A percentile compares a stretch with the other conserved stretches of the same genome.
Evolutionary conservation across 2,329 filamentous ascomycete species (phyloP).

Genomic region (Ophiocordyceps polyrhachis-furcata): DNA sequence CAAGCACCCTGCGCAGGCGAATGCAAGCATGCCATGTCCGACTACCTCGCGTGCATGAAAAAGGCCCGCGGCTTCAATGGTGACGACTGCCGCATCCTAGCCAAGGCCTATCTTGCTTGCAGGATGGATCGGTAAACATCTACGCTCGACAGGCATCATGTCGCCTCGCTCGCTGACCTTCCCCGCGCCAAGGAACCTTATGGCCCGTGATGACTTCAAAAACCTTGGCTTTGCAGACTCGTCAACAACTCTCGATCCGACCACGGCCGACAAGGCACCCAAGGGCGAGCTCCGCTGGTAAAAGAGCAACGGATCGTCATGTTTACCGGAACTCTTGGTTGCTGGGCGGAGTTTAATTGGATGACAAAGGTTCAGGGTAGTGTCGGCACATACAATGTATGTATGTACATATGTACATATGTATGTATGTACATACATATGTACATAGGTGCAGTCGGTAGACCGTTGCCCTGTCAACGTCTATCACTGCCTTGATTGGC

Average conservation of each 20-base stretch:
- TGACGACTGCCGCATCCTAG: conserved; percentile 63
- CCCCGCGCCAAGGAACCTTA: conserved; percentile 50
- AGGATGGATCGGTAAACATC: conserved; percentile 73
- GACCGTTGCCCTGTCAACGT: conserved; percentile 9
- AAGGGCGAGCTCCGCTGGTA: conserved; percentile 21
- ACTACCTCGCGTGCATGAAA: conserved; percentile 77
- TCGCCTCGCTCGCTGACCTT: neutral
- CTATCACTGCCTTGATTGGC: conserved; percentile 1
- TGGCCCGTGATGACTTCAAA: conserved; percentile 89
- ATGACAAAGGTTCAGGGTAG: neutral
- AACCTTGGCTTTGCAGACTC: conserved; percentile 56
- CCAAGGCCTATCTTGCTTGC: conserved; percentile 77
- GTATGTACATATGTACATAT: no score
- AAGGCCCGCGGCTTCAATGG: conserved; percentile 70
- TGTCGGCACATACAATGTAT: no score
- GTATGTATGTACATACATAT: no score
- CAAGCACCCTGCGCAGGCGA: conserved; percentile 39
- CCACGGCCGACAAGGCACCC: conserved; percentile 13
- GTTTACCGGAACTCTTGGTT: neutral
- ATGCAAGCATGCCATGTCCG: conserved; percentile 75
- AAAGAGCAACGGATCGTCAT: neutral
- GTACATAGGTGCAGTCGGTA: neutral
- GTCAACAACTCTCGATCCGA: conserved; percentile 5
- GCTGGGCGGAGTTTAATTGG: neutral
- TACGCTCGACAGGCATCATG: neutral